Evolutionary conservation across 768 basidiomycete species (phyloP).

Genomic region (Suillus spraguei): DNA sequence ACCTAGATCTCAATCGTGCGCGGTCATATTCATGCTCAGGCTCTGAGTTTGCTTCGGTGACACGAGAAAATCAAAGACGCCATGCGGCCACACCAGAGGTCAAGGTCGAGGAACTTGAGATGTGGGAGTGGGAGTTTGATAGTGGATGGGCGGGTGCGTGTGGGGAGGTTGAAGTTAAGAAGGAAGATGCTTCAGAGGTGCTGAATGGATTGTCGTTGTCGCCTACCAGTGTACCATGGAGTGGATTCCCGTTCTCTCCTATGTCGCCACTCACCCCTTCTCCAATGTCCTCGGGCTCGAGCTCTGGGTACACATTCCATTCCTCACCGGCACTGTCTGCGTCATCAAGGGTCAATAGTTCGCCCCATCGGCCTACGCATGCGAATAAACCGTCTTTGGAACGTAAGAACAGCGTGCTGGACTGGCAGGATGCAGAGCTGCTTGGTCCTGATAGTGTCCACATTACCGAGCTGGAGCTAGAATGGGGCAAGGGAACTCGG

Average conservation of each 20-base stretch:
- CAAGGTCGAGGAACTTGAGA: constrained; percentile 45
- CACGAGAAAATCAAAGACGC: constrained; percentile 24
- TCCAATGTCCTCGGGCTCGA: constrained; percentile 19
- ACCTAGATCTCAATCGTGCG: constrained; percentile 43
- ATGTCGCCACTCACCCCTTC: constrained; percentile 23
- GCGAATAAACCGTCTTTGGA: neutral
- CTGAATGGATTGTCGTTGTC: constrained; percentile 6
- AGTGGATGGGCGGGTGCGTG: constrained; percentile 27
- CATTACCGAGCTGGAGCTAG: constrained; percentile 44
- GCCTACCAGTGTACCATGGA: constrained; percentile 6
- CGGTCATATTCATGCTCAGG: constrained; percentile 1
- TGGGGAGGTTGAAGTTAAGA: constrained; percentile 46
- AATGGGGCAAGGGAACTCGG: constrained; percentile 27
- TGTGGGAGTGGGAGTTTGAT: constrained; percentile 40
- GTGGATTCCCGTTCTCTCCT: constrained; percentile 19
- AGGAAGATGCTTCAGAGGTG: constrained; percentile 30
- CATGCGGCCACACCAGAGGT: constrained; percentile 36
- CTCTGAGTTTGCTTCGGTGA: constrained; percentile 11
- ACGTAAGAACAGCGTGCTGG: constrained; percentile 26
- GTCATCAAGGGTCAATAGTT: constrained; percentile 8
- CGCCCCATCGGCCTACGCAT: constrained; percentile 8
- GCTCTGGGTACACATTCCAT: constrained; percentile 16
- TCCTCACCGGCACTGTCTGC: constrained; percentile 16
- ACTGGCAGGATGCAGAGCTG: constrained; percentile 48
- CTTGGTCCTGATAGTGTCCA: constrained; percentile 48